A percentile compares a stretch with the other conserved stretches of the same genome.
These are phyloP conservation scores for Monosporascus ibericus DNA, from an alignment of 2,329 filamentous ascomycete genomes.

Conservation along the genomic window DNA sequence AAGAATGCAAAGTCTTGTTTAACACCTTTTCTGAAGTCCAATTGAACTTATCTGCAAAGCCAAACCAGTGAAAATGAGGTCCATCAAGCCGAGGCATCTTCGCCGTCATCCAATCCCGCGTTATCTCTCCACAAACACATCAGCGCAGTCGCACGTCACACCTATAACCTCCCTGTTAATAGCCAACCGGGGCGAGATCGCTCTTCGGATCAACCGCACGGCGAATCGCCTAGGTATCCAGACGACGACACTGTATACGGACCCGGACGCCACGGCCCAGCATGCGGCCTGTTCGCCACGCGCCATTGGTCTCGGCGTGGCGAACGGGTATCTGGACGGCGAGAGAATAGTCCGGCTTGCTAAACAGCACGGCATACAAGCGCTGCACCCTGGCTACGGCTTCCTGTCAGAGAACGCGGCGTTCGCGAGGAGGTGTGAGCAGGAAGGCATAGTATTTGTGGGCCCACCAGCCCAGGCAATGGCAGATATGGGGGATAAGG, in stretches of 20 bases:
- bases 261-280: slow-evolving; percentile 80
- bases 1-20: not conserved
- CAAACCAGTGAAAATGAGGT: slow-evolving; percentile 40
- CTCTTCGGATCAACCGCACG: slow-evolving; percentile 84
- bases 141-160: slow-evolving; percentile 30
- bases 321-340: slow-evolving; percentile 86
- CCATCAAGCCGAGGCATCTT: slow-evolving; percentile 45
- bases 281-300: slow-evolving; percentile 82
- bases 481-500: slow-evolving; percentile 63
- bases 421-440: slow-evolving; percentile 82
- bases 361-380: slow-evolving; percentile 78
- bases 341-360: slow-evolving; percentile 87
- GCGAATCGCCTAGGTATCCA: slow-evolving; percentile 83
- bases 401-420: slow-evolving; percentile 90
- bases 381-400: slow-evolving; percentile 93
- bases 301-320: slow-evolving; percentile 75
- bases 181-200: slow-evolving; percentile 95
- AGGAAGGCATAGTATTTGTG: slow-evolving; percentile 90
- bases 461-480: slow-evolving; percentile 80
- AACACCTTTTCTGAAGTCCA: not conserved
- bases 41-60: slow-evolving; percentile 1
- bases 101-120: slow-evolving; percentile 39
- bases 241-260: slow-evolving; percentile 92
- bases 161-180: slow-evolving; percentile 79
- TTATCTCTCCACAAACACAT: slow-evolving; percentile 26